Evolutionary conservation across 129 eudicot species (phyloP), one percentile per base, ranked within the genome.

Genomic region (Glebionis coronaria): DNA sequence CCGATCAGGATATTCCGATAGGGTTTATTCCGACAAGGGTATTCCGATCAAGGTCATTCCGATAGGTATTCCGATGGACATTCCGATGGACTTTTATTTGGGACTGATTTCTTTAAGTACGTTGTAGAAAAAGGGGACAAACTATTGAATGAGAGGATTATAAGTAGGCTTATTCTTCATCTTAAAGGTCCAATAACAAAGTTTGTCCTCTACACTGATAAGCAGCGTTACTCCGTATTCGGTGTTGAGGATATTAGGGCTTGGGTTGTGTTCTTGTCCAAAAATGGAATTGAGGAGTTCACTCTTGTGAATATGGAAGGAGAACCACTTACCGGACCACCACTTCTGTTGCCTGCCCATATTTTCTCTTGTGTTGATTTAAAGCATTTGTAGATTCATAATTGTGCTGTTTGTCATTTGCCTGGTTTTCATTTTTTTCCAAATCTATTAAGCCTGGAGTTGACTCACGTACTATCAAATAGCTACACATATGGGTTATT

Each of bases 361-460:
- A 14, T 63, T 5, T 72, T 72, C 56, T 61, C 53, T 23, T 72
- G 77, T 72, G 4, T 63, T 5, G 56, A 63, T 19, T 40, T 72
- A 63, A 63, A 62, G 25, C 64, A 42, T 63, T 44, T 72, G 46
- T 42, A 40, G 44, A 64, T 72, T 4, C 3, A 1, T 21, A 8
- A 10, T 4, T 52, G 70, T 53, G 3, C 1, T 16, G 3, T 72
- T 0, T 0, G 7, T 21, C 44, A 15, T 4, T 2, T 42, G 2
- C 9, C 54, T 4, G 6, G 25, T n/a, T 72, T 72, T 20, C 14
- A 6, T 61, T 69, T 70, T 21, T 72, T 72, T 38, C 76, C 63
- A n/a, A 19, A 72, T 19, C 76, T 72, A 0, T 62, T 62, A 45
- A 50, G 44, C 54, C 63, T 72, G 14, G 63, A 62, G 16, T 72